A percentile compares a stretch with the other conserved stretches of the same genome.
Evolutionary conservation across 345 rosid species (phyloP).

Genomic region (Mangifera indica): DNA sequence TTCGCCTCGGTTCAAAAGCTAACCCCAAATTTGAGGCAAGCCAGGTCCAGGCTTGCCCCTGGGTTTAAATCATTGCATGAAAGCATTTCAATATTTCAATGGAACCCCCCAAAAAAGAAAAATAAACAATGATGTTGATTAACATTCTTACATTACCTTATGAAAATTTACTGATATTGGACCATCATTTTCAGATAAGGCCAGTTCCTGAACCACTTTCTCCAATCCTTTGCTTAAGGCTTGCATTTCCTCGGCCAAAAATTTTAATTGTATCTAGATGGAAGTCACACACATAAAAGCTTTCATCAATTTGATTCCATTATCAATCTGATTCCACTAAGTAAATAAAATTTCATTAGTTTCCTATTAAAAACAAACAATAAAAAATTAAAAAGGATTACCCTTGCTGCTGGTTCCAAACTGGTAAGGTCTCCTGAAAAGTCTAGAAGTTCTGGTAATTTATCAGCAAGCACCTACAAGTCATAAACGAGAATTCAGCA

Average conservation of each 20-base stretch:
- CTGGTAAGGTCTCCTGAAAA: constrained; percentile 64
- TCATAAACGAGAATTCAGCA: constrained; percentile 23
- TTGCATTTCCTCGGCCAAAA: constrained; percentile 98
- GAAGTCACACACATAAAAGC: constrained; percentile 18
- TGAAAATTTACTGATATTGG: constrained; percentile 65
- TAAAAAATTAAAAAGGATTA: constrained; percentile 12
- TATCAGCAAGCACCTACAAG: constrained; percentile 78
- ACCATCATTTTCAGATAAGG: constrained; percentile 85
- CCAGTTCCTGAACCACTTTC: constrained; percentile 80
- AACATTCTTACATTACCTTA: constrained; percentile 43
- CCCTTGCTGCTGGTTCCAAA: constrained; percentile 81
- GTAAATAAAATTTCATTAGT: not conserved
- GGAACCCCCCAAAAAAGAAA: too few relatives aligned
- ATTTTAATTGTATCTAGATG: constrained; percentile 82
- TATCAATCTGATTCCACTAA: not conserved
- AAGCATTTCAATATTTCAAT: constrained; percentile 3
- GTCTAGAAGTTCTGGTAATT: constrained; percentile 81
- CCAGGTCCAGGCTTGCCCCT: too few relatives aligned
- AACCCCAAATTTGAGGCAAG: too few relatives aligned
- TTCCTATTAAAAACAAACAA: not conserved
- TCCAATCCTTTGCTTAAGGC: constrained; percentile 95
- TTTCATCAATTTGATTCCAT: not conserved
- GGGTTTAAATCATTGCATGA: too few relatives aligned
- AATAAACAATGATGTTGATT: not conserved
- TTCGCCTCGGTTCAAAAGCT: too few relatives aligned